Evolutionary conservation across 2,329 filamentous ascomycete genomes (phyloP), one percentile per base, ranked within the genome.

Genomic region (Alternaria gaisen): DNA sequence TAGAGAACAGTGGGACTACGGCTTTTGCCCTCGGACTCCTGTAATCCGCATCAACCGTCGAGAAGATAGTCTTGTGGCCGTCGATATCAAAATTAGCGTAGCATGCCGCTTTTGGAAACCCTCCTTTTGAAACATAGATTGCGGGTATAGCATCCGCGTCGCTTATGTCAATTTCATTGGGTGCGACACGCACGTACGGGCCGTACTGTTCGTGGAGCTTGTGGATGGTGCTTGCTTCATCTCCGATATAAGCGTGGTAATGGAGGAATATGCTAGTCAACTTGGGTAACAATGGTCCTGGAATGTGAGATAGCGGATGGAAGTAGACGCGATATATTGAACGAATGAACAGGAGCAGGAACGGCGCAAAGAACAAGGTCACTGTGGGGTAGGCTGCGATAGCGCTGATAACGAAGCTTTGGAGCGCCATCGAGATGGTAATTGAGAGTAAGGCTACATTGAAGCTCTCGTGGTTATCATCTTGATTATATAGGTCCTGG

Each of bases 31-130:
- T 73, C 4, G 72, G 63, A 3, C 78, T 79, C 11, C 85, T 70
- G 43, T 82, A 74, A 3, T 76, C 77, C 4, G 71, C 73, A 56
- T 82, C 79, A 18, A 79, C 75, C 0, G 78, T 81, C 4, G 81
- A 84, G 73, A 88, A 88, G 36, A 88, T 83, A 1, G 84, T 85
- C 28, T 80, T 72, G 65, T 84, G 83, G 1, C 83, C 84, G 64
- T 87, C 85, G 18, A 87, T 84, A 59, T 87, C 83, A 65, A 87
- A 87, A 63, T 87, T 88, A 0, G 73, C 72, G 68, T 88, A 88
- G 58, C 79, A 83, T 0, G 71, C 65, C 1, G 83, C 79, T 68
- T 88, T 88, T 0, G 74, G 71, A 54, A 88, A 87, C 1, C 86
- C 85, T 4, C 85, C 85, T 38, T 77, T 81, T 3, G 79, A 75